Evolutionary conservation across 352 stramenopile species (phyloP).

Genomic region (Phytophthora chlamydospora): DNA sequence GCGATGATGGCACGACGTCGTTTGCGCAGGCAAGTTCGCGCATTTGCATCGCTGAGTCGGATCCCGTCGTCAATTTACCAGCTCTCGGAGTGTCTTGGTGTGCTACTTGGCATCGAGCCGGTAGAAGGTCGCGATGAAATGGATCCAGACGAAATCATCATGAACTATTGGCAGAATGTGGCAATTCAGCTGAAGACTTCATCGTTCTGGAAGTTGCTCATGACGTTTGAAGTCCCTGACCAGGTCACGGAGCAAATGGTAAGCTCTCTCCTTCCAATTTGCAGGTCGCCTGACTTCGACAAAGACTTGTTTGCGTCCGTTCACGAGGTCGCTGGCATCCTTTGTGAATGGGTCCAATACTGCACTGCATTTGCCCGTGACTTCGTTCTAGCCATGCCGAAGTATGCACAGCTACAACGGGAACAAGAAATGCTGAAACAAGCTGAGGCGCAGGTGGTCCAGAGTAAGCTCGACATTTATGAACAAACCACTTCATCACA

Average conservation of each 20-base stretch:
- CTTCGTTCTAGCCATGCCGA: conserved; percentile 61
- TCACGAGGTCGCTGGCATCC: conserved; percentile 55
- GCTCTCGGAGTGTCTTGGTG: conserved; percentile 67
- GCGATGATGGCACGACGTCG: conserved; percentile 2
- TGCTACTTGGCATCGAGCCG: conserved; percentile 70
- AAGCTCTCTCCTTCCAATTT: conserved; percentile 62
- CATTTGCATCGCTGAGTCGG: conserved; percentile 44
- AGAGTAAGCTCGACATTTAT: conserved; percentile 42
- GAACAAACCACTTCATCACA: conserved; percentile 44
- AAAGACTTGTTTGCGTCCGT: conserved; percentile 47
- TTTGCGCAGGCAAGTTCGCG: conserved; percentile 32
- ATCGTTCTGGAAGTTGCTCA: conserved; percentile 58
- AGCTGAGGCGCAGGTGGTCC: conserved; percentile 41
- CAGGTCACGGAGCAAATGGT: conserved; percentile 59
- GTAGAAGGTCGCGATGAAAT: conserved; percentile 65
- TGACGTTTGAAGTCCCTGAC: conserved; percentile 48
- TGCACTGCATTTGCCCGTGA: conserved; percentile 52
- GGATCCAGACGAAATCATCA: conserved; percentile 74
- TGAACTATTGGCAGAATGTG: conserved; percentile 74
- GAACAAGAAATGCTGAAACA: conserved; percentile 49
- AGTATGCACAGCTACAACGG: conserved; percentile 55
- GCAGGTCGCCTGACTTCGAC: conserved; percentile 66
- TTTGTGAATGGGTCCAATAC: conserved; percentile 75
- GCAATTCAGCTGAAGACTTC: conserved; percentile 36
- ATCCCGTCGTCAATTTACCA: conserved; percentile 63